Evolutionary conservation across 2,329 filamentous ascomycete genomes (phyloP).

Genomic region (Raffaelea deltoideospora): DNA sequence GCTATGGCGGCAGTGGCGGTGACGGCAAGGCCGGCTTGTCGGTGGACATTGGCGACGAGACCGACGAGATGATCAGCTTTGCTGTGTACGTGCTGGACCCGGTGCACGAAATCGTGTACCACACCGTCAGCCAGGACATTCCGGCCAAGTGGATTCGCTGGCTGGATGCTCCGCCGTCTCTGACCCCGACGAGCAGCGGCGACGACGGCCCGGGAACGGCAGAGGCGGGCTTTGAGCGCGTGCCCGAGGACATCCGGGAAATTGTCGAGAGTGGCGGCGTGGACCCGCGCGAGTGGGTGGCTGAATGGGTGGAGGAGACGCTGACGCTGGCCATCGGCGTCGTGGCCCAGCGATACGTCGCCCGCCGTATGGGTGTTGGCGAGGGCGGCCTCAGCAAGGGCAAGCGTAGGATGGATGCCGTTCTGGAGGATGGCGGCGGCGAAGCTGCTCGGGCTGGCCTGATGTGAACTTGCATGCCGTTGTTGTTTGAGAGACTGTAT

Average conservation of each 20-base stretch:
- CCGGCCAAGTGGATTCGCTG: conserved; percentile 79
- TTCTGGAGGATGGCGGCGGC: conserved; percentile 40
- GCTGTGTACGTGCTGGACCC: conserved; percentile 75
- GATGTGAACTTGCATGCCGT: conserved; percentile 24
- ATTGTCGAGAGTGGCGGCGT: conserved; percentile 65
- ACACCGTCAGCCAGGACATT: conserved; percentile 65
- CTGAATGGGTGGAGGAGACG: conserved; percentile 90
- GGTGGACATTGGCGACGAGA: conserved; percentile 53
- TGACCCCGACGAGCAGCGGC: conserved; percentile 34
- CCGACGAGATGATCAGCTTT: conserved; percentile 58
- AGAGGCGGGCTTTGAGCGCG: conserved; percentile 19
- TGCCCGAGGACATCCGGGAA: conserved; percentile 74
- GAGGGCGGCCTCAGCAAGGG: conserved; percentile 53
- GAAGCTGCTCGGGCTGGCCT: conserved; percentile 45
- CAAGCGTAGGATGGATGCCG: conserved; percentile 42
- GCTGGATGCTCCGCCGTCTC: conserved; percentile 61
- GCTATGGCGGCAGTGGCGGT: conserved; percentile 10
- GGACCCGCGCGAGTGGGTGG: conserved; percentile 91
- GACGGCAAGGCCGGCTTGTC: conserved; percentile 37
- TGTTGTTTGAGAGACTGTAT: not conserved
- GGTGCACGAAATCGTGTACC: conserved; percentile 79
- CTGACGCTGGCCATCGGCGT: conserved; percentile 66
- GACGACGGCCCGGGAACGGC: conserved; percentile 6
- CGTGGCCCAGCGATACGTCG: conserved; percentile 89
- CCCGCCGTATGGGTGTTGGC: conserved; percentile 87